Evolutionary conservation across 1,139 yeast genomes (phyloP), one percentile per base, ranked within the genome.

Genomic region (Magnusiomyces clavatus): DNA sequence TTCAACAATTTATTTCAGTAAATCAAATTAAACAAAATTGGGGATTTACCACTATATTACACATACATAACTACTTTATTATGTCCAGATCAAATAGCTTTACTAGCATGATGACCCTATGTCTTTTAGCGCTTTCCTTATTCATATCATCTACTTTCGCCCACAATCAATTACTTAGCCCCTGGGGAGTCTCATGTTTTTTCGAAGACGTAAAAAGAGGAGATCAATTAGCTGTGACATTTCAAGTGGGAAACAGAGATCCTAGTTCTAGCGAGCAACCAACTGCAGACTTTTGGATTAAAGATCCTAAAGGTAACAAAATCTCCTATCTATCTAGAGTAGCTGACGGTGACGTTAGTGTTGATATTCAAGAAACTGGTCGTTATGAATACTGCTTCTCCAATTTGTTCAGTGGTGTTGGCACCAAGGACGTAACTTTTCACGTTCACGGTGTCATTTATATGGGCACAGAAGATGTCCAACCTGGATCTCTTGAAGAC

Each of bases 211-310:
- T 92, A 71, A 86, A 82, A 66, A 76, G 76, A 61, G 86, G 87
- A 60, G 98, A 92, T 70, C 90, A 86, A 69, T 75, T 92, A 62
- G 86, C 96, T 24, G 83, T 92, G 56, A 78, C 89, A 51, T 92
- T 85, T 78, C 98, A 92, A 72, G 95, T 87, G 48, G 97, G 97
- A 57, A 88, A 92, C 64, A 81, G 97, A 70, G 84, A 87, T 64
- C 85, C 90, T 47, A 75, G 76, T 58, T 81, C 90, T 51, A 77
- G 86, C 43, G 87, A 83, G 58, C 96, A 89, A 69, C 75, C 82
- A 58, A 78, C 73, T 36, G 83, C 88, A 56, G 96, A 89, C 66
- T 89, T 92, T 69, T 73, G 77, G 71, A 72, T 85, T 62, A 69
- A 73, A 43, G 74, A 83, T 45, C 90, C 92, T 43, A 72, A 74